A percentile compares a stretch with the other conserved stretches of the same genome.
phyloP scores from a whole-genome alignment of 805 yeast species.

The Brettanomyces nanus region DNA sequence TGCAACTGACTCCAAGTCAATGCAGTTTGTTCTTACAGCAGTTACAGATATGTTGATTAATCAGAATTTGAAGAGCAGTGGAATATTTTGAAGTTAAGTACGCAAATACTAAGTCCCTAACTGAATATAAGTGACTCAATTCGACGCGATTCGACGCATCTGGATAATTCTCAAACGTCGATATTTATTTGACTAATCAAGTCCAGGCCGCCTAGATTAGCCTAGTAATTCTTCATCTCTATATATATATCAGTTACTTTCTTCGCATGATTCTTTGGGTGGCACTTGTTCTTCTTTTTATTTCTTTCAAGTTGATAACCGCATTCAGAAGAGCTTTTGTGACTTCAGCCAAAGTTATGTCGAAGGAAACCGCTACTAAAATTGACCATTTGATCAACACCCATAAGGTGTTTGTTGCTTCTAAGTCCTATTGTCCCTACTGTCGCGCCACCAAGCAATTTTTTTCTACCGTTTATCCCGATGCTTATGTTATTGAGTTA shows the following conservation, averaged over 20 bases:
- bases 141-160: too few relatives aligned
- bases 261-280: too few relatives aligned
- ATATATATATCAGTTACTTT: too few relatives aligned
- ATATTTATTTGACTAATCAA: too few relatives aligned
- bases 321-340: conserved; percentile 21
- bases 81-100: conserved; percentile 39
- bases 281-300: background rate
- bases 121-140: too few relatives aligned
- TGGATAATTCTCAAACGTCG: too few relatives aligned
- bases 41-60: conserved; percentile 88
- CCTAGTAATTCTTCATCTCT: too few relatives aligned
- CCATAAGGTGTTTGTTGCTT: conserved; percentile 71
- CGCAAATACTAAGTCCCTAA: too few relatives aligned
- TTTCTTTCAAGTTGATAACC: conserved; percentile 21
- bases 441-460: conserved; percentile 45
- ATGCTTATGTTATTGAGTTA: conserved; percentile 48
- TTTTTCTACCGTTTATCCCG: conserved; percentile 29
- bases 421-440: conserved; percentile 70
- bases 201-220: too few relatives aligned
- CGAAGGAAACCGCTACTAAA: conserved; percentile 46
- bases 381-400: conserved; percentile 57
- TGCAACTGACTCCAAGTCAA: conserved; percentile 86
- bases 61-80: conserved; percentile 71
- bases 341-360: conserved; percentile 40
- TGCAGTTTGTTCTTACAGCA: conserved; percentile 86